Base-by-base conservation (phyloP, 331 rosid species). In the Phaseolus coccineus region DNA sequence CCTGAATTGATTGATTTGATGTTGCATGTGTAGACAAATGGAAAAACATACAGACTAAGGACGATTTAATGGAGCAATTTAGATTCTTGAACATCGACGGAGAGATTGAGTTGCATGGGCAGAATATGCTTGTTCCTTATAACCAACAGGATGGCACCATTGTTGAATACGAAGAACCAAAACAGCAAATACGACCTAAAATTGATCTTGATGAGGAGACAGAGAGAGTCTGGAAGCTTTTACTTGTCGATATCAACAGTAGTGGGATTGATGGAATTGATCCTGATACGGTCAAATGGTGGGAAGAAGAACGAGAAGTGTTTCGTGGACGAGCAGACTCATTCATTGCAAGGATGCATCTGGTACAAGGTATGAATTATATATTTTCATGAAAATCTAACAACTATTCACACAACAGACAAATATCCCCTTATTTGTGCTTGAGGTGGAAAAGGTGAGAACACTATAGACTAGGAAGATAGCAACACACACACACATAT, bases 341-440 rank as follows among this genome's bases (percentile, higher is more conserved):
- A 69, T 93, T 93, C 80, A 90, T 93, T 8, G 97, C 97, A 61
- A 80, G 96, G 69, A 93, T 93, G 98, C 98, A 87, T 87, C 98
- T 90, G 15, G 94, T 93, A 77, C 98, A 93, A 93, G 98, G 98
- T 40, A 6, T 37, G 42, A 37, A 37, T 37, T 8, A 37, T 28
- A 28, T 37, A 37, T 37, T 37, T 1, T 37, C 42, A 6, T 1
- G 42, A 37, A 37, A 37, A 37, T 37, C 42, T 37, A 6, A 37
- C 0, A 6, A 37, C 9, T 37, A 6, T 37, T 5, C 39, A 5
- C 22, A 19, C 22, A 19, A 19, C 22, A 19, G 22, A 19, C 22
- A 19, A 19, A 19, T 19, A 19, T 19, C 22, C 22, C 22, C 22
- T 19, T 19, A 19, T 19, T 19, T 19, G 22, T 19, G 22, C 22